Evolutionary conservation across 2,329 filamentous ascomycete species (phyloP), one percentile per base, ranked within the genome.

Genomic region (Cyphellophora attinorum): DNA sequence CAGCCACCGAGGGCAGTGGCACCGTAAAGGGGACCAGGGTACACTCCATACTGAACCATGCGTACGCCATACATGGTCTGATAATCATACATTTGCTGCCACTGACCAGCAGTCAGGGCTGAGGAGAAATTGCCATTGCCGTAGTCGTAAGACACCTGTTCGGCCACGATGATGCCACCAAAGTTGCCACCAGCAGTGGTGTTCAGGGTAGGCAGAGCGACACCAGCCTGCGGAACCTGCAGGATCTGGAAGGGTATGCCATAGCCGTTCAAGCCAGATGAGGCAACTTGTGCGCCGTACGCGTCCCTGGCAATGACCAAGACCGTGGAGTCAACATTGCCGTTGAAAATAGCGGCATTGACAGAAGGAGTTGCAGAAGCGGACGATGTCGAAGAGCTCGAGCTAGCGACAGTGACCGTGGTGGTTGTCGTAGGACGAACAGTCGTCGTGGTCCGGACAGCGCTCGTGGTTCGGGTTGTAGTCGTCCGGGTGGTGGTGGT

Each of bases 11-110:
- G 49, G 27, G 55, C 53, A 16, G 47, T 51, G 44, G 58, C 56
- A 47, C 72, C 70, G 47, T 65, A 71, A 6, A 65, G 61, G 11
- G 64, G 51, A 5, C 62, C 62, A 5, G 74, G 74, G 44, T 64
- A 76, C 5, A 68, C 70, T 47, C 76, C 72, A 13, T 74, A 56
- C 31, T 74, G 68, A 18, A 77, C 72, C 70, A 78, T 72, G 17
- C 74, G 64, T 10, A 74, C 68, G 13, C 72, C 69, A 43, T 75
- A 79, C 16, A 55, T 56, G 2, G 61, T 60, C 52, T 79, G 74
- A 45, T 79, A 79, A 31, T 62, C 59, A 45, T 72, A 74, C 3
- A 79, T 51, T 31, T 62, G 49, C 18, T 65, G 60, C 70, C 68
- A 75, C 58, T 79, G 74, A 27, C 61, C 63, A 5, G 60, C 49